Conservation (phyloP, 768 basidiomycete species). For the Pleurotus cornucopiae region DNA sequence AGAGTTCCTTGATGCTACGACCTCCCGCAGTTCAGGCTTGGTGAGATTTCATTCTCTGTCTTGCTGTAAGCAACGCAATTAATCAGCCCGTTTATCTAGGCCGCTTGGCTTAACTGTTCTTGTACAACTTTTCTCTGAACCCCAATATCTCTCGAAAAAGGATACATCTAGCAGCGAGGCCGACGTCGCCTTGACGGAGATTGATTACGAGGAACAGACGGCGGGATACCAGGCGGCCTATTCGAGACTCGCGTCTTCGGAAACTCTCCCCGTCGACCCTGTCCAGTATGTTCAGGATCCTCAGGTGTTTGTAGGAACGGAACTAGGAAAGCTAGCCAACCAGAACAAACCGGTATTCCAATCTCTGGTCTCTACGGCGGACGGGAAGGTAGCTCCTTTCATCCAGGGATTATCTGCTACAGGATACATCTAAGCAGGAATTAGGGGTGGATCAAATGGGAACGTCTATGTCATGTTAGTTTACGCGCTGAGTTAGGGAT, state of each 20-base stretch:
- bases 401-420: neutral
- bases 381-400: neutral
- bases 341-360: slow-evolving; percentile 32
- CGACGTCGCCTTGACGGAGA: slow-evolving; percentile 58
- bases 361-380: slow-evolving; percentile 29
- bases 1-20: slow-evolving; percentile 65
- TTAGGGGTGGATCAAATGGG: no score
- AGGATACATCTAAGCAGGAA: neutral
- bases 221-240: slow-evolving; percentile 94
- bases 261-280: slow-evolving; percentile 53
- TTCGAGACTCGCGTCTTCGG: slow-evolving; percentile 84
- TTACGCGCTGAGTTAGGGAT: no score
- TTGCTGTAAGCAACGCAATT: neutral
- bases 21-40: slow-evolving; percentile 62
- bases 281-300: slow-evolving; percentile 57
- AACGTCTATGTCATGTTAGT: no score
- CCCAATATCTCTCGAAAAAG: slow-evolving; percentile 56
- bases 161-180: slow-evolving; percentile 39
- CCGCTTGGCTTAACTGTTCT: slow-evolving; percentile 64
- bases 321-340: slow-evolving; percentile 33
- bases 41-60: slow-evolving; percentile 30
- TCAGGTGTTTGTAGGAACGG: slow-evolving; percentile 47
- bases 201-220: slow-evolving; percentile 88
- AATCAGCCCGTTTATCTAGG: slow-evolving; percentile 38
- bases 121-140: slow-evolving; percentile 72